Percentiles rank a stretch among this genome's conserved stretches.
Conservation (phyloP, 306 rosid genomes). For the Myrica gale region DNA sequence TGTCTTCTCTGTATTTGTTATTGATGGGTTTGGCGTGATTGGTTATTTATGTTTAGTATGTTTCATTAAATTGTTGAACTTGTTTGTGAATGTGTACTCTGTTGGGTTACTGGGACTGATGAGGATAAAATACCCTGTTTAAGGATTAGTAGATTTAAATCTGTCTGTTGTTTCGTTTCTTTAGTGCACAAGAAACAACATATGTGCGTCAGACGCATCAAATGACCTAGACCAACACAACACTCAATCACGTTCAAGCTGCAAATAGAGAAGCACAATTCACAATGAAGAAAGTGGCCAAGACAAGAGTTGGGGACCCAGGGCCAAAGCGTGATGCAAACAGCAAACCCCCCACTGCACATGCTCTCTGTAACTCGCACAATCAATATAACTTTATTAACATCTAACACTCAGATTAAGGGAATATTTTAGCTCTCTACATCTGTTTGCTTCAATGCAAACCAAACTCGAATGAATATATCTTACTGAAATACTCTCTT, state of each 20-base stretch:
- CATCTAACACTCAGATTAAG: constrained; percentile 11
- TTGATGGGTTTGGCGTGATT: too few relatives aligned
- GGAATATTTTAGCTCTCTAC: background rate
- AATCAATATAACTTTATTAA: constrained; percentile 34
- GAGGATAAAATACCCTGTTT: too few relatives aligned
- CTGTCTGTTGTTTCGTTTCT: too few relatives aligned
- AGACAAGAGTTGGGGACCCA: constrained; percentile 23
- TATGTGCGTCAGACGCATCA: constrained; percentile 53
- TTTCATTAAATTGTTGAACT: too few relatives aligned
- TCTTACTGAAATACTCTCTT: background rate
- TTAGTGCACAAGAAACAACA: too few relatives aligned
- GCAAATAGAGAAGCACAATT: constrained; percentile 10
- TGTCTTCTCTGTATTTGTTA: too few relatives aligned
- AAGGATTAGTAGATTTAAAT: too few relatives aligned
- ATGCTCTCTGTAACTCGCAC: constrained; percentile 48
- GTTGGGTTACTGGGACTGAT: too few relatives aligned
- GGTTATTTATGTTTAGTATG: too few relatives aligned
- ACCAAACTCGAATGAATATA: background rate
- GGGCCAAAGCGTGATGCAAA: constrained; percentile 29
- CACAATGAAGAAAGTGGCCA: constrained; percentile 24
- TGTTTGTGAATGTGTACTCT: too few relatives aligned
- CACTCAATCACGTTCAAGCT: constrained; percentile 27
- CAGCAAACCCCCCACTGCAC: constrained; percentile 60
- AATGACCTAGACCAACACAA: constrained; percentile 26
- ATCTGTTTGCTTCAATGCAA: constrained; percentile 5